Conservation (phyloP, 73 alveolate species). For the Tetrahymena thermophila region DNA sequence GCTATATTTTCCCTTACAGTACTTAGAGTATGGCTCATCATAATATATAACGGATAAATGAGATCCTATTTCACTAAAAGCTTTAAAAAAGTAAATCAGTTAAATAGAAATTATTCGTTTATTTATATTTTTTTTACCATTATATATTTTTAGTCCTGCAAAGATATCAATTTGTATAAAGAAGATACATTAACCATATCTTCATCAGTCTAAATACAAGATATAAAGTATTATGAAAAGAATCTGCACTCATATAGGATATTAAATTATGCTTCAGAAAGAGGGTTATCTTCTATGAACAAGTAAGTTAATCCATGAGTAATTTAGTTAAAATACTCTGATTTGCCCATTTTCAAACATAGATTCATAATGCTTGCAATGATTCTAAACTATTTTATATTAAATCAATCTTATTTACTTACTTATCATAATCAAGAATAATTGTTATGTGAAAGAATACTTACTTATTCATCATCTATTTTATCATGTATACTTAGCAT, state of each 20-base stretch:
- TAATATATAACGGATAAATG: not conserved
- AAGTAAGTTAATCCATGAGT: not conserved
- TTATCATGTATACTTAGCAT: not conserved
- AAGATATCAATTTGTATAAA: not conserved
- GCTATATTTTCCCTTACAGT: not conserved
- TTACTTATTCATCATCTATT: not conserved
- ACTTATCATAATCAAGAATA: too few species aligned
- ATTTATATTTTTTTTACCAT: not conserved
- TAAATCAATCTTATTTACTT: not conserved
- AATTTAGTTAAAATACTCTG: not conserved
- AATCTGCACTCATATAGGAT: not conserved
- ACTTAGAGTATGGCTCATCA: not conserved
- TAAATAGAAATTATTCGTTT: not conserved
- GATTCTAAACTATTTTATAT: not conserved
- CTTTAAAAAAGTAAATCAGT: not conserved
- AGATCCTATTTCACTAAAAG: not conserved
- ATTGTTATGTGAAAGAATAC: not conserved
- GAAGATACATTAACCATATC: not conserved
- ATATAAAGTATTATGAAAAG: not conserved
- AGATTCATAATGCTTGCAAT: not conserved
- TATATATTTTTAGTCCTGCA: not conserved
- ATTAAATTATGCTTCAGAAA: not conserved
- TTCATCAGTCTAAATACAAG: not conserved
- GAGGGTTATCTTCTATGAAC: not conserved
- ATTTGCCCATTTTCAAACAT: not conserved